Evolutionary conservation across 768 basidiomycete species (phyloP), one percentile per base, ranked within the genome.

Genomic region (Roridomyces roridus): DNA sequence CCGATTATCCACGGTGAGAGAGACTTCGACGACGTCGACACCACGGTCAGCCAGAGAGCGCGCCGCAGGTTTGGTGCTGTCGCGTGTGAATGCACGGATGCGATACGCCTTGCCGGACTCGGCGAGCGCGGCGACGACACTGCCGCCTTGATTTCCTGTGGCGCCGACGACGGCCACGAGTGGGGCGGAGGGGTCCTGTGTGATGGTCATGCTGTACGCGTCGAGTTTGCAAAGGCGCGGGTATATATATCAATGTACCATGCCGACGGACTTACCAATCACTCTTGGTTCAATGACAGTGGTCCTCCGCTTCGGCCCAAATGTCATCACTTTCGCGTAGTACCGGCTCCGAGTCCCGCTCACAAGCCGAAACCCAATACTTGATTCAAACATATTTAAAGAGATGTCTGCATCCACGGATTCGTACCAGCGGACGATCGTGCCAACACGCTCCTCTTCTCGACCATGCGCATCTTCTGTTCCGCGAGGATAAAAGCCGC

Each of bases 141-240:
- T 52, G 3, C 57, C 51, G 15, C 57, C 57, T 42, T 59, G 57
- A 6, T 4, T 46, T 20, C 55, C 55, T 6, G 55, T 56, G 11
- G 55, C 55, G n/a, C 56, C 56, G 25, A 46, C 43, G 26, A 57
- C 57, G 14, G 46, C 57, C 20, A 59, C 31, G 28, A 59, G 51
- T 0, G 57, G 57, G 15, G 57, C 51, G 17, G 51, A 35, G 21
- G 46, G 14, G 15, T n/a, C 34, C 12, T 47, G 25, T 23, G 57
- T 53, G 51, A 59, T 59, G 2, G 51, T 59, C 57, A 52, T 58
- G n/a, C n/a, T n/a, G n/a, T n/a, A n/a, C n/a, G n/a, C n/a, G n/a
- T n/a, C n/a, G n/a, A n/a, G n/a, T n/a, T n/a, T n/a, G n/a, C n/a
- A n/a, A n/a, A n/a, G n/a, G n/a, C n/a, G n/a, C n/a, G n/a, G n/a